A percentile compares a stretch with the other conserved stretches of the same genome.
Conservation (phyloP, 441 rosid species). For the Populus hybrid region DNA sequence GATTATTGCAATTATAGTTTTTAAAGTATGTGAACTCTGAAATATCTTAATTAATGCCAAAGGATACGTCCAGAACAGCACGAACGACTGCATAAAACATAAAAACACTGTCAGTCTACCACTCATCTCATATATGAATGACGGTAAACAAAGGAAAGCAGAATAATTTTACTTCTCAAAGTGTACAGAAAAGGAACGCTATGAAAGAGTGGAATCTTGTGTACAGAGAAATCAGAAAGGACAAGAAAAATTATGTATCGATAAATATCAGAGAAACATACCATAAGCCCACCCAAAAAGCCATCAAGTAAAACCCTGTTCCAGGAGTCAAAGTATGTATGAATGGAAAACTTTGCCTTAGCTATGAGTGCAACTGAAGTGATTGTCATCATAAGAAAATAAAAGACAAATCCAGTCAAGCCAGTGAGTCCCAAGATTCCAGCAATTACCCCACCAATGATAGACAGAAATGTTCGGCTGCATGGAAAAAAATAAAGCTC, state of each 20-base stretch:
- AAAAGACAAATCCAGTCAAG: conserved; percentile 70
- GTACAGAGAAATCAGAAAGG: neutral
- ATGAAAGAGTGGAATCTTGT: neutral
- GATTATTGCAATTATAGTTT: neutral
- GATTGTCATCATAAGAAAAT: conserved; percentile 77
- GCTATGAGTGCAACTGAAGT: conserved; percentile 79
- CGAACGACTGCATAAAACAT: conserved; percentile 77
- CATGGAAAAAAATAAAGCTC: conserved; percentile 25
- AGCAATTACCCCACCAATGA: conserved; percentile 84
- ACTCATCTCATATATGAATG: neutral
- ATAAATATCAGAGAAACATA: conserved; percentile 28
- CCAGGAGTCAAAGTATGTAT: conserved; percentile 80
- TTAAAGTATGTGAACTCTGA: neutral
- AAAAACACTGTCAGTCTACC: conserved; percentile 8
- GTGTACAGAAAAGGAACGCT: neutral
- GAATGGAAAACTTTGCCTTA: conserved; percentile 76
- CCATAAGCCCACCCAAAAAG: conserved; percentile 90
- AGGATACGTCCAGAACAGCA: conserved; percentile 99
- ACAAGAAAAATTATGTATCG: neutral
- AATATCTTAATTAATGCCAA: conserved; percentile 17
- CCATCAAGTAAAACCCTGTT: conserved; percentile 76
- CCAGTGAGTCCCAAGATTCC: conserved; percentile 92
- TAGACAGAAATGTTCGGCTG: conserved; percentile 95
- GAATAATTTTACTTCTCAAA: neutral
- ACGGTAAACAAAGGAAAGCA: neutral